Conservation (phyloP, 2,329 filamentous ascomycete species). For the Neopestalotiopsis clavispora region DNA sequence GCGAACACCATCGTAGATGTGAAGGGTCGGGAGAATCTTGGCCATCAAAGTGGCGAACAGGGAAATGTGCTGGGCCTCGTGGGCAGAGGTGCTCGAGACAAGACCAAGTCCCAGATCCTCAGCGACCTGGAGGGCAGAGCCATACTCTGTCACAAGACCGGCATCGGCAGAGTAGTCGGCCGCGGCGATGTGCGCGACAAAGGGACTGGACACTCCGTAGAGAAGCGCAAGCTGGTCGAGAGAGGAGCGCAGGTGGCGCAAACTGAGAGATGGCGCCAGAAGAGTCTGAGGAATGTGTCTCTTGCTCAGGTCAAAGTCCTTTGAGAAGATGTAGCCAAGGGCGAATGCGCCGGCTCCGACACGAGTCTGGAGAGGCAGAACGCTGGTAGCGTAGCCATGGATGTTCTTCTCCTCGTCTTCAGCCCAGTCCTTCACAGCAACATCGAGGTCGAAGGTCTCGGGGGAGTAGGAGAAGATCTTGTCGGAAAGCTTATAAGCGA, state of each 20-base stretch:
- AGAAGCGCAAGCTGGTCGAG: conserved; percentile 91
- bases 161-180: conserved; percentile 76
- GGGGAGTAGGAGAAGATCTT: conserved; percentile 98
- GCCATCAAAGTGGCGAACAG: conserved; percentile 85
- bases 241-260: conserved; percentile 79
- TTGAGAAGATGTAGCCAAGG: conserved; percentile 96
- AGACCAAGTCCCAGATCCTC: conserved; percentile 91
- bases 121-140: conserved; percentile 75
- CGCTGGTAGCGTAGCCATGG: conserved; percentile 77
- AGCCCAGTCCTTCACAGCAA: conserved; percentile 81
- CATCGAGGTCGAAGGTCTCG: conserved; percentile 88
- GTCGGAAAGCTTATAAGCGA: conserved; percentile 93
- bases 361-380: conserved; percentile 84
- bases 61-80: conserved; percentile 95
- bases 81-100: conserved; percentile 82
- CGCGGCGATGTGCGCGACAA: conserved; percentile 90
- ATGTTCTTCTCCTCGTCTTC: conserved; percentile 74
- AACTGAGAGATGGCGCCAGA: conserved; percentile 81
- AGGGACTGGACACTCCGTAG: conserved; percentile 89
- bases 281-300: conserved; percentile 90
- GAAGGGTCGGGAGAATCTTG: conserved; percentile 78
- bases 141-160: conserved; percentile 87
- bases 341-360: conserved; percentile 89
- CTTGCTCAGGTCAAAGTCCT: conserved; percentile 92
- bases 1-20: conserved; percentile 86